phyloP scores from a whole-genome alignment of 345 rosid genomes.

The Eucalyptus pauciflora region DNA sequence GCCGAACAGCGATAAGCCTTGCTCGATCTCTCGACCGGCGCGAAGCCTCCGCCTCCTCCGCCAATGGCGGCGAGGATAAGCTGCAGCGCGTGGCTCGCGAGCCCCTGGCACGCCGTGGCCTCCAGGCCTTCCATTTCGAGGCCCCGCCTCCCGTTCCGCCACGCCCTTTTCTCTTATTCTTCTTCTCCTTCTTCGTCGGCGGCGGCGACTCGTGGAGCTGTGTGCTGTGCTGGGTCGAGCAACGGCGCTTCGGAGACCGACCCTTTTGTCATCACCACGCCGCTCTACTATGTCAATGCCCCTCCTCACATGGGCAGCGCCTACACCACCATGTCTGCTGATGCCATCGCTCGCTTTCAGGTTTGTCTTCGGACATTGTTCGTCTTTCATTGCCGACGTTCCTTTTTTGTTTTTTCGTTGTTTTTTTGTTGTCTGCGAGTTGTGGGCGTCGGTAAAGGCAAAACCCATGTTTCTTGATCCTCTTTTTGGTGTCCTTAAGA shows the following conservation, averaged over 20 bases:
- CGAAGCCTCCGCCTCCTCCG: not conserved
- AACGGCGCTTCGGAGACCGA: slow-evolving; percentile 11
- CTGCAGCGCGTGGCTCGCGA: slow-evolving; percentile 34
- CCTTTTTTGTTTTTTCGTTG: not conserved
- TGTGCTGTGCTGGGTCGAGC: slow-evolving; percentile 32
- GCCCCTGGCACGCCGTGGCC: slow-evolving; percentile 23
- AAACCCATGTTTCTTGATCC: not conserved
- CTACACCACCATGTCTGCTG: slow-evolving; percentile 94
- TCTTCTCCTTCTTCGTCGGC: not conserved
- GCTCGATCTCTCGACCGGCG: not conserved
- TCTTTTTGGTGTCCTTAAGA: not conserved
- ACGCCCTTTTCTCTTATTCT: slow-evolving; percentile 12
- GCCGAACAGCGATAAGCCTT: not conserved
- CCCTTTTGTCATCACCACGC: slow-evolving; percentile 80
- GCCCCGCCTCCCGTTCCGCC: slow-evolving; percentile 26
- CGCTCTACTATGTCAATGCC: slow-evolving; percentile 96
- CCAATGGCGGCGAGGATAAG: slow-evolving; percentile 64
- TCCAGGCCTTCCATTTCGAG: slow-evolving; percentile 22
- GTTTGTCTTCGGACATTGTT: slow-evolving; percentile 3
- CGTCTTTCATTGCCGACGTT: not conserved
- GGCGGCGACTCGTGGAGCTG: slow-evolving; percentile 14
- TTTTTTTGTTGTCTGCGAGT: not conserved
- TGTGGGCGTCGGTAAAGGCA: not conserved
- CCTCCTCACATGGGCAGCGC: slow-evolving; percentile 99
- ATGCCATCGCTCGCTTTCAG: slow-evolving; percentile 93